Evolutionary conservation across 2,329 filamentous ascomycete genomes (phyloP).

Genomic region (Dothideomycetes sp.): DNA sequence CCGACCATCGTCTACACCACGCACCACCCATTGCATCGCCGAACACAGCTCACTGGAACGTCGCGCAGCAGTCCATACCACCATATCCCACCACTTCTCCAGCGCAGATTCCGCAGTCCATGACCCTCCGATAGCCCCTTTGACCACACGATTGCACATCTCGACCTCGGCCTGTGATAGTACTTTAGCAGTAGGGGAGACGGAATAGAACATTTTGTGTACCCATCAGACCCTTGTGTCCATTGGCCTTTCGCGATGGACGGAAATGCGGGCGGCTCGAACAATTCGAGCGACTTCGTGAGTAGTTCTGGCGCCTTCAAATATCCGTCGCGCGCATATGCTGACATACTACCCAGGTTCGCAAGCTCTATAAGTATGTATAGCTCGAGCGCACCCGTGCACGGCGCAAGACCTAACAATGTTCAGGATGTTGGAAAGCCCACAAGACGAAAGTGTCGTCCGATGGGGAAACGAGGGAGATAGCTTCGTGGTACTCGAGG

Average conservation of each 20-base stretch:
- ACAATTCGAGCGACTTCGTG: conserved; percentile 94
- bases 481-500: conserved; percentile 95
- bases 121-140: no score
- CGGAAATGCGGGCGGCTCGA: conserved; percentile 39
- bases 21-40: no score
- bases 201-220: neutral
- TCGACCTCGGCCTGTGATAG: no score
- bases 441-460: conserved; percentile 82
- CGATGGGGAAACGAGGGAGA: conserved; percentile 92
- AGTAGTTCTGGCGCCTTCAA: conserved; percentile 30
- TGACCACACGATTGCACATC: no score
- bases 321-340: neutral
- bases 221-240: neutral
- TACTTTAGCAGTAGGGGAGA: no score
- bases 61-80: no score
- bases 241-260: conserved; percentile 25
- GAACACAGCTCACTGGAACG: no score
- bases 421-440: conserved; percentile 80
- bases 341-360: conserved; percentile 52
- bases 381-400: conserved; percentile 4
- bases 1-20: neutral
- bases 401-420: conserved; percentile 9
- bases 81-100: no score
- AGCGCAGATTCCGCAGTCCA: no score
- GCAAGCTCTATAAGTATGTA: conserved; percentile 92